Evolutionary conservation across 2,329 filamentous ascomycete genomes (phyloP).

Genomic region (Neopestalotiopsis clavispora): DNA sequence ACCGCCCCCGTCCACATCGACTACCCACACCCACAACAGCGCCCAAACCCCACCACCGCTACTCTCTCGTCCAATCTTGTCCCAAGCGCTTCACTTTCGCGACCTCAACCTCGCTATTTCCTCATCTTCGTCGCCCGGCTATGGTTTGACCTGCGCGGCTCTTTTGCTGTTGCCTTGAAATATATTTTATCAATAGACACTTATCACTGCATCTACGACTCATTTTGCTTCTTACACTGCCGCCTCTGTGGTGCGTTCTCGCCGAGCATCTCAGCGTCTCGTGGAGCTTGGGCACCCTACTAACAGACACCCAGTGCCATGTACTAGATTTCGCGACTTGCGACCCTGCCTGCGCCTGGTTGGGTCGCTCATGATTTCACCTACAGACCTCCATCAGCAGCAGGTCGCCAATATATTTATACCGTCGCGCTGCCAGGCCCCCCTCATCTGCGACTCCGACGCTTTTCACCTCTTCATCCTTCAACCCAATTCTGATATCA

Average conservation of each 20-base stretch:
- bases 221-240: constrained; percentile 12
- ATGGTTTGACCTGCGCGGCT: constrained; percentile 23
- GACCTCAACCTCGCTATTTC: constrained; percentile 28
- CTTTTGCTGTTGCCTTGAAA: constrained; percentile 24
- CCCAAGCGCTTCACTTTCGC: constrained; percentile 36
- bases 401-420: constrained; percentile 16
- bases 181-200: constrained; percentile 24
- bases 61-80: constrained; percentile 31
- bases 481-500: constrained; percentile 7
- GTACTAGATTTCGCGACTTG: constrained; percentile 40
- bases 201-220: constrained; percentile 12
- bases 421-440: neutral
- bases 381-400: constrained; percentile 18
- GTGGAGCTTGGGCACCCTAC: constrained; percentile 28
- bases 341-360: constrained; percentile 36
- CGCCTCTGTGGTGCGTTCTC: constrained; percentile 31
- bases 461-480: constrained; percentile 2
- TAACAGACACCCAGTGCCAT: constrained; percentile 38
- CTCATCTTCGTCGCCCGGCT: constrained; percentile 28
- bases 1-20: neutral
- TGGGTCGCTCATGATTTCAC: constrained; percentile 30
- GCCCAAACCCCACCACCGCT: constrained; percentile 26
- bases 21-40: neutral
- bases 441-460: too few relatives aligned
- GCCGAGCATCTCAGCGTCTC: constrained; percentile 21